Conservation (phyloP, 345 rosid genomes). For the Salix suchowensis region DNA sequence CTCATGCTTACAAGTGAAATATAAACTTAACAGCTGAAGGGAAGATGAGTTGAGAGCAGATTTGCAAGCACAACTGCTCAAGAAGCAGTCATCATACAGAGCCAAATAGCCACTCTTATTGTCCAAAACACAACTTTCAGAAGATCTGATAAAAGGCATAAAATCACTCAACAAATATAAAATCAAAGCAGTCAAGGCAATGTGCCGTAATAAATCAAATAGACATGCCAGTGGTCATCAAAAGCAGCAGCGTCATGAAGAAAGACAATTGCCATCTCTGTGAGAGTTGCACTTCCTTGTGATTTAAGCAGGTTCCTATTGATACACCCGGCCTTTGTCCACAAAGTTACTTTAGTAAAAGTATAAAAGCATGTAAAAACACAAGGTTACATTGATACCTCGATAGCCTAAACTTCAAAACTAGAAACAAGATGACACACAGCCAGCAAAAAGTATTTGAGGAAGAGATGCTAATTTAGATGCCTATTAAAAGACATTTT, state of each 20-base stretch:
- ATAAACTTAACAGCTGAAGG: background rate
- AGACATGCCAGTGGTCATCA: background rate
- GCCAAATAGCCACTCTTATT: background rate
- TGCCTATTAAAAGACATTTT: background rate
- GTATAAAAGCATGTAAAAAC: background rate
- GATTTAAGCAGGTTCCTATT: background rate
- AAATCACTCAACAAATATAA: background rate
- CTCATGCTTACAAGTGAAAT: background rate
- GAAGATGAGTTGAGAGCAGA: background rate
- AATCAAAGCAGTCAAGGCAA: background rate
- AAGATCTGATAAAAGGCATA: background rate
- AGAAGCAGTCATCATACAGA: background rate
- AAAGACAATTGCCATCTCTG: background rate
- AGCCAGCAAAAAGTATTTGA: background rate
- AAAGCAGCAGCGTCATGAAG: background rate
- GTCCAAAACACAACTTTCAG: background rate
- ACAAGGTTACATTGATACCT: background rate
- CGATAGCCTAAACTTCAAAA: background rate
- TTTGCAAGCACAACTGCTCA: background rate
- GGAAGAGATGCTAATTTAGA: background rate
- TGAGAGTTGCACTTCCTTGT: background rate
- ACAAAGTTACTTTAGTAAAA: background rate
- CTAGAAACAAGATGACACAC: background rate
- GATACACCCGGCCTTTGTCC: background rate
- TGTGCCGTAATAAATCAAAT: background rate